These are phyloP conservation scores for Peniophora sp. DNA, from an alignment of 1,284 basidiomycete species.

Conservation along the genomic window DNA sequence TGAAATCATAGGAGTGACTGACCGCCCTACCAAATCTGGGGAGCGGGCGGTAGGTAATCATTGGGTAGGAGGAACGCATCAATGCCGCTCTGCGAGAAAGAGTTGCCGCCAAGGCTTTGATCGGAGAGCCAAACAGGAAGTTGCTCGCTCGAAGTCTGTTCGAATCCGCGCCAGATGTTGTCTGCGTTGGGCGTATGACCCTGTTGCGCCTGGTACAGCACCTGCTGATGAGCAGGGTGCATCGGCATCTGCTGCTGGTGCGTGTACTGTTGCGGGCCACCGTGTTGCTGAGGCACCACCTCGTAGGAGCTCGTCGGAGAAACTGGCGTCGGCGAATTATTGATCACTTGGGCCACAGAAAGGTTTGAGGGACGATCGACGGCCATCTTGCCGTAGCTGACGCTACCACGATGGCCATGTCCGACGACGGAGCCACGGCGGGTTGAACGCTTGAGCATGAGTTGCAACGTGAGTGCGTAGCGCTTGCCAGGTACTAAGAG, in stretches of 20 bases:
- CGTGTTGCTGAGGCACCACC: neutral
- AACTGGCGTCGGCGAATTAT: conserved; percentile 8
- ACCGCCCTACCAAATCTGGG: conserved; percentile 60
- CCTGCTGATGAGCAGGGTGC: conserved; percentile 14
- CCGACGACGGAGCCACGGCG: conserved; percentile 56
- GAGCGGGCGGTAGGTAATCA: conserved; percentile 60
- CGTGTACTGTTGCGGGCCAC: neutral
- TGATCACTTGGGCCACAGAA: conserved; percentile 13
- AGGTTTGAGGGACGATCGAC: conserved; percentile 13
- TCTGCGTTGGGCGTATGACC: conserved; percentile 50
- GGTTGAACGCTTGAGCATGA: conserved; percentile 79
- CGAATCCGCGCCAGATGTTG: conserved; percentile 66
- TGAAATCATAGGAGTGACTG: too few relatives aligned
- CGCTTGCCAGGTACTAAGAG: conserved; percentile 76
- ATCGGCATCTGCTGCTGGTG: conserved; percentile 14
- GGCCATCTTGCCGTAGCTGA: conserved; percentile 22
- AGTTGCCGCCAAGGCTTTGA: conserved; percentile 65
- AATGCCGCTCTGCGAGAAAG: conserved; percentile 72
- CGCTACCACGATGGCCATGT: conserved; percentile 49
- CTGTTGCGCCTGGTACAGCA: conserved; percentile 20
- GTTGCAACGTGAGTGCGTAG: conserved; percentile 79
- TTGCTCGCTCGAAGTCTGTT: conserved; percentile 61
- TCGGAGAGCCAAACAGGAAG: conserved; percentile 78
- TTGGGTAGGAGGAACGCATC: conserved; percentile 73
- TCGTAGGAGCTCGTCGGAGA: conserved; percentile 6